A percentile compares a stretch with the other conserved stretches of the same genome.
Evolutionary conservation across 768 basidiomycete genomes (phyloP).

Genomic region (Naganishia friedmannii): DNA sequence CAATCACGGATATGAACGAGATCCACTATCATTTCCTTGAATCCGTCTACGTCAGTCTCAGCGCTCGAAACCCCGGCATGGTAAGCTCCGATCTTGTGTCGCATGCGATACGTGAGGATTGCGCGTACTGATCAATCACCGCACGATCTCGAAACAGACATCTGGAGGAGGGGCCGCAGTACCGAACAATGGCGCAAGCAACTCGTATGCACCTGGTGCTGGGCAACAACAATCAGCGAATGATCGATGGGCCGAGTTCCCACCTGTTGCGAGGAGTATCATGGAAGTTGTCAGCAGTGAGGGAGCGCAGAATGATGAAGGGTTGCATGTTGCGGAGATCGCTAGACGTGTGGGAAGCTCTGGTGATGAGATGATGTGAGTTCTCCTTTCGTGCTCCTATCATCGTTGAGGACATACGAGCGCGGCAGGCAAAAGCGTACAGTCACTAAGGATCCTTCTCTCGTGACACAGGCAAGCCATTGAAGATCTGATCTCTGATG

Average conservation of each 20-base stretch:
- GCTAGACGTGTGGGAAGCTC: constrained; percentile 61
- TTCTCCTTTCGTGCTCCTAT: constrained; percentile 52
- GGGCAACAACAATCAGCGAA: constrained; percentile 54
- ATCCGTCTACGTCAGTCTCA: constrained; percentile 65
- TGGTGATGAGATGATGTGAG: constrained; percentile 61
- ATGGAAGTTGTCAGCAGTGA: constrained; percentile 21
- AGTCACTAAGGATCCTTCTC: neutral
- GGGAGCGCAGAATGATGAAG: constrained; percentile 52
- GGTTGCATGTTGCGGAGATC: constrained; percentile 71
- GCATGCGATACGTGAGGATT: neutral
- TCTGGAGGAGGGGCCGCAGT: constrained; percentile 10
- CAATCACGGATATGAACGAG: constrained; percentile 69
- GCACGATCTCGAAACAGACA: neutral
- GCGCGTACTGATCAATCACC: neutral
- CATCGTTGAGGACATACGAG: too few relatives aligned
- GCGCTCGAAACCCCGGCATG: constrained; percentile 57
- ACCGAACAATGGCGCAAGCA: neutral
- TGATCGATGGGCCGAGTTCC: constrained; percentile 28
- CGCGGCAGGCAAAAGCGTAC: neutral
- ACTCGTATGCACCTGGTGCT: constrained; percentile 52
- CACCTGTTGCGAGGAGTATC: constrained; percentile 17
- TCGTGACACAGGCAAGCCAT: constrained; percentile 59
- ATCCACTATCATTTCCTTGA: constrained; percentile 78
- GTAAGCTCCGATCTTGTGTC: constrained; percentile 3
- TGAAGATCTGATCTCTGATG: constrained; percentile 74